Conservation (phyloP, 1,284 basidiomycete species). For the Puccinia novopanici region DNA sequence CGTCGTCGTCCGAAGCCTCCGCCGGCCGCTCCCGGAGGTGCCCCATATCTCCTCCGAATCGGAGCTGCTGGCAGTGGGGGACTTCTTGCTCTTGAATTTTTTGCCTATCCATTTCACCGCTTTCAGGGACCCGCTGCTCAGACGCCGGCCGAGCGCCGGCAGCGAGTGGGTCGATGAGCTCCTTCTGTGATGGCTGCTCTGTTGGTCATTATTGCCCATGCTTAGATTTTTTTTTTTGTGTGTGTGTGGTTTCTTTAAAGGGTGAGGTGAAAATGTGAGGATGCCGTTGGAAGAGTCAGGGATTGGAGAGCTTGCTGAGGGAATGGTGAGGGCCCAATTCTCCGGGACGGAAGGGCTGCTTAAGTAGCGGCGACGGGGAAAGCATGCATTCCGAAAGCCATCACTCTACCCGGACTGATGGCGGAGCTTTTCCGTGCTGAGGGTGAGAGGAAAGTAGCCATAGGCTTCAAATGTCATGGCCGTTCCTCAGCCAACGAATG, state of each 20-base stretch:
- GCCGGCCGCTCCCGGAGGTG: conserved; percentile 3
- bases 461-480: not conserved
- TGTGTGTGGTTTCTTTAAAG: not conserved
- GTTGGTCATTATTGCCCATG: conserved; percentile 1
- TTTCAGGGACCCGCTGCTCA: conserved; percentile 26
- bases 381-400: not conserved
- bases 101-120: conserved; percentile 32
- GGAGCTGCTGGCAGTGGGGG: not conserved
- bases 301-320: not conserved
- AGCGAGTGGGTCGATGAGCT: conserved; percentile 9
- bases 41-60: conserved; percentile 24
- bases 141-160: conserved; percentile 3
- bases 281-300: not conserved
- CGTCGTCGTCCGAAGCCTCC: no score
- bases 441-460: no score
- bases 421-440: not conserved
- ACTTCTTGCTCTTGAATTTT: conserved; percentile 18
- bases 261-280: not conserved
- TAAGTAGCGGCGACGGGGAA: not conserved
- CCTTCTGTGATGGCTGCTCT: not conserved
- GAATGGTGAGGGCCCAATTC: not conserved
- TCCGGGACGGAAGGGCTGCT: not conserved
- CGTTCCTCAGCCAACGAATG: no score
- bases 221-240: no score
- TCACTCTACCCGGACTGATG: not conserved